Evolutionary conservation across 306 rosid species (phyloP).

Genomic region (Gynostemma pentaphyllum): DNA sequence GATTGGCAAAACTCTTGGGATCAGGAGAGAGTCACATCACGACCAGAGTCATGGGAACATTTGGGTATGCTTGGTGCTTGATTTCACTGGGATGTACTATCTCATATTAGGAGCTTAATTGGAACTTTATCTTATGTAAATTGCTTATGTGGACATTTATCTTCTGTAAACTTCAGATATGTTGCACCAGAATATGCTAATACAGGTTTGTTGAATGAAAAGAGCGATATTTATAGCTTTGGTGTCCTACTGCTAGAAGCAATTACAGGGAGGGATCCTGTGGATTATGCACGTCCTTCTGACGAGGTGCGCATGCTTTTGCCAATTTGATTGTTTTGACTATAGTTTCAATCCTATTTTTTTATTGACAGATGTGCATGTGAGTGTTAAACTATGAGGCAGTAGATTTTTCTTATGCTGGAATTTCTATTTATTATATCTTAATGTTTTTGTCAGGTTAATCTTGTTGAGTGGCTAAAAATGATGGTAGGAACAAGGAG

Average conservation of each 20-base stretch:
- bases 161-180: conserved; percentile 44
- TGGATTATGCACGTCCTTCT: conserved; percentile 72
- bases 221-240: conserved; percentile 90
- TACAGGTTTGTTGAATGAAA: conserved; percentile 86
- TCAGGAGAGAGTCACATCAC: conserved; percentile 93
- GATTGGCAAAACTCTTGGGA: conserved; percentile 87
- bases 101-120: background rate
- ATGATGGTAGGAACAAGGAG: conserved; percentile 87
- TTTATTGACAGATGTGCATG: background rate
- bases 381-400: background rate
- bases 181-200: conserved; percentile 98
- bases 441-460: conserved; percentile 41
- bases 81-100: background rate
- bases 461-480: conserved; percentile 96
- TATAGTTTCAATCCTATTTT: background rate
- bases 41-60: conserved; percentile 96
- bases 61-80: conserved; percentile 46
- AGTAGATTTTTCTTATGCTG: background rate
- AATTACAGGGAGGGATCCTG: conserved; percentile 93
- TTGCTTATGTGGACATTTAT: conserved; percentile 8
- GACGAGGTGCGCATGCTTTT: conserved; percentile 45
- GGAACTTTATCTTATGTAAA: background rate
- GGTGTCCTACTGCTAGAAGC: conserved; percentile 88
- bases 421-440: background rate
- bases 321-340: background rate